Evolutionary conservation across 139 green algal species (phyloP), one percentile per base, ranked within the genome.

Genomic region (Coelastrella sp.): DNA sequence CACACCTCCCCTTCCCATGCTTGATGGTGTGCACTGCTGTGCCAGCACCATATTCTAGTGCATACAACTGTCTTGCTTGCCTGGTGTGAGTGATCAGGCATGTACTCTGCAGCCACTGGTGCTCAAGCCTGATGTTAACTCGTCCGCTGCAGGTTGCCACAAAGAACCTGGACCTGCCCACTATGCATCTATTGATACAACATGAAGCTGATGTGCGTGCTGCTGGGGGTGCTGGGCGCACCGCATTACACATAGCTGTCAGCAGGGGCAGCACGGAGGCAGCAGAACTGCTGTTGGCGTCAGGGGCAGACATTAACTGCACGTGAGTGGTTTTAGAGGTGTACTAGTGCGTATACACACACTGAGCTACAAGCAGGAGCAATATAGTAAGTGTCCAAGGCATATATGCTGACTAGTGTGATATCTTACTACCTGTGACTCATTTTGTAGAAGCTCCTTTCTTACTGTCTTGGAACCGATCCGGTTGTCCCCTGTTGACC

Each of bases 141-240:
- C 67, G 27, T 27, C 62, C 53, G 67, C 23, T 63, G 21, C 48
- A 86, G 48, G 51, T 80, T 68, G 82, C 82, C 38, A 82, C 82
- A 5, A 81, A 87, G 38, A 87, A 87, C 71, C 82, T 87, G 7
- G 82, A 87, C 40, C 30, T 75, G 19, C 57, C 57, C 23, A 82
- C 71, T 3, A 87, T 87, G 82, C 25, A 41, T 53, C 38, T 87
- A 38, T 67, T 87, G 71, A 53, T 87, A 57, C n/a, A 76, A 34
- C 69, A 87, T 37, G 82, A 68, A 11, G 82, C 82, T 57, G 80
- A 78, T 40, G 80, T 86, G 80, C 37, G 37, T 34, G 80, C 66
- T 21, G 5, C 66, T 9, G 74, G 59, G 5, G 38, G 25, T 64
- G 41, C 60, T 27, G 78, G 78, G 13, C 40, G 78, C 9, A 84